Evolutionary conservation across 306 rosid species (phyloP).

Genomic region (Sicyos baderoa): DNA sequence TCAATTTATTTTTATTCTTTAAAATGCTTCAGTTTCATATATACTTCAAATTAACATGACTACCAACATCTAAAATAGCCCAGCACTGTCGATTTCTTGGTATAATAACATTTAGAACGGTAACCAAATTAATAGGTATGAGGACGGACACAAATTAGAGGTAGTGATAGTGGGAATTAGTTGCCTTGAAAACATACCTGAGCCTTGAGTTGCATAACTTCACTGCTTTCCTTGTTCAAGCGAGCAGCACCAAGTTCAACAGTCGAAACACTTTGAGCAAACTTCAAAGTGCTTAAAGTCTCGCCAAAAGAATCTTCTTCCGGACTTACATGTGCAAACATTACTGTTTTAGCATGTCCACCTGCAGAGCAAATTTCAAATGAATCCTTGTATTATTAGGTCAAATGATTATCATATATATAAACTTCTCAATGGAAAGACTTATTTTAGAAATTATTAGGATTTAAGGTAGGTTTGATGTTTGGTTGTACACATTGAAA

Average conservation of each 20-base stretch:
- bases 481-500: neutral
- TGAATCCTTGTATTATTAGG: constrained; percentile 14
- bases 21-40: neutral
- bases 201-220: constrained; percentile 71
- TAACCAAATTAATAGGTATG: neutral
- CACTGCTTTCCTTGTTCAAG: constrained; percentile 62
- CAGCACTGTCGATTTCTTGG: neutral
- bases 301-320: constrained; percentile 83
- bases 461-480: neutral
- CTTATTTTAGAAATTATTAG: neutral
- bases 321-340: constrained; percentile 94
- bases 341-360: constrained; percentile 90
- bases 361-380: constrained; percentile 39
- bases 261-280: constrained; percentile 81
- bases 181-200: constrained; percentile 42
- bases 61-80: neutral
- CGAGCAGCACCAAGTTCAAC: constrained; percentile 87
- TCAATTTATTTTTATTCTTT: neutral
- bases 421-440: neutral
- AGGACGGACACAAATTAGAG: neutral
- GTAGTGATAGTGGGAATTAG: neutral
- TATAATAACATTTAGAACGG: neutral
- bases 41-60: neutral
- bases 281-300: constrained; percentile 76
- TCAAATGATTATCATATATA: neutral